These are phyloP conservation scores for Tinospora cordifolia DNA, from an alignment of 164 flowering plant species.

Conservation along the genomic window DNA sequence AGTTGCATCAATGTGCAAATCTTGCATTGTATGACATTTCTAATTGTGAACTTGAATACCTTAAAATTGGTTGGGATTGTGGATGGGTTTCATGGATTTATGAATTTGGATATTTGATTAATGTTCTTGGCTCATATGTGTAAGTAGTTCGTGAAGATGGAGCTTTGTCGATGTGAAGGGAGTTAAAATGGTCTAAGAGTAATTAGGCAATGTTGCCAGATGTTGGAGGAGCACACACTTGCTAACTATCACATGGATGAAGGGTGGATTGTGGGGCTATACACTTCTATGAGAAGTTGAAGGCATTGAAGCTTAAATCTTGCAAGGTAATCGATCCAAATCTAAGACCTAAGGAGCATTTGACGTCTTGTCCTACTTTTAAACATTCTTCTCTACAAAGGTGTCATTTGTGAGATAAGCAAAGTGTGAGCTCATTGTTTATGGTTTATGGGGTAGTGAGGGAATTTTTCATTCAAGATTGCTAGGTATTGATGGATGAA, in stretches of 20 bases:
- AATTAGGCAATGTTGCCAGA: conserved; percentile 79
- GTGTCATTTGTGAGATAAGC: conserved; percentile 74
- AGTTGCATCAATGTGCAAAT: conserved; percentile 71
- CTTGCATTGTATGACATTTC: conserved; percentile 51
- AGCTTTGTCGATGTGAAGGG: conserved; percentile 84
- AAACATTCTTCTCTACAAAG: conserved; percentile 65
- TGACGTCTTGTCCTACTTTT: conserved; percentile 62
- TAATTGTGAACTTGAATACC: conserved; percentile 69
- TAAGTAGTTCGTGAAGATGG: conserved; percentile 75
- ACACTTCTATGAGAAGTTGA: conserved; percentile 72
- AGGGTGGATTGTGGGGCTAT: conserved; percentile 79
- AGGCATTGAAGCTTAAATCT: conserved; percentile 62
- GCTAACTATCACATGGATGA: conserved; percentile 72
- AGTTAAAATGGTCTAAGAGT: conserved; percentile 92
- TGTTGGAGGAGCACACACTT: conserved; percentile 80
- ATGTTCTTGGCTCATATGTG: conserved; percentile 91
- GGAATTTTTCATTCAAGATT: conserved; percentile 61
- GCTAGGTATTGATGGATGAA: conserved; percentile 96
- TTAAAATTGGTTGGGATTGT: conserved; percentile 56
- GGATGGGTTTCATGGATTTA: conserved; percentile 53
- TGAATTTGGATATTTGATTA: conserved; percentile 74
- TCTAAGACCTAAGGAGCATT: conserved; percentile 56
- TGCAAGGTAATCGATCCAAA: conserved; percentile 59
- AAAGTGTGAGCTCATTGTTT: conserved; percentile 50
- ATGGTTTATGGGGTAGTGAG: conserved; percentile 47